Percentiles rank a stretch among this genome's conserved stretches.
These are phyloP conservation scores for Rhodosporidiobolus sp. DNA, from an alignment of 768 basidiomycete genomes.

Conservation along the genomic window DNA sequence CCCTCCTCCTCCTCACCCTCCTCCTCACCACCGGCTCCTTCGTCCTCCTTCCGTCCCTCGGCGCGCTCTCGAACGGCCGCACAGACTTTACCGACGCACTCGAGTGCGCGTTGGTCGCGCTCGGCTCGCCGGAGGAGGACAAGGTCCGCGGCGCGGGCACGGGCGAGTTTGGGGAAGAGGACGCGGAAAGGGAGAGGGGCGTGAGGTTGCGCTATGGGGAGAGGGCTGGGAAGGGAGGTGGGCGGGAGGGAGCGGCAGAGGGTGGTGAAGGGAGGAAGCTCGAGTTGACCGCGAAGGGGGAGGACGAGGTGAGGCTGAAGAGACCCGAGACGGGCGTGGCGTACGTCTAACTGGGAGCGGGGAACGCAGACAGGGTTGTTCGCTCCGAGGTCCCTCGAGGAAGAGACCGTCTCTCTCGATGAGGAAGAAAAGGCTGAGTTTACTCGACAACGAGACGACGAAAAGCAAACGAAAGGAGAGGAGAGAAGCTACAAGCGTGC, in stretches of 20 bases:
- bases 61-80: no score
- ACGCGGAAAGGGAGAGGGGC: neutral
- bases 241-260: neutral
- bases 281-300: neutral
- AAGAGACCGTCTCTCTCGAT: no score
- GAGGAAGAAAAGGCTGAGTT: no score
- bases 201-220: neutral
- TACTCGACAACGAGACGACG: no score
- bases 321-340: no score
- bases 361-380: no score
- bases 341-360: no score
- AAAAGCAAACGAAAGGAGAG: no score
- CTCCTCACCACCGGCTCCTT: neutral
- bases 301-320: neutral
- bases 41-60: neutral
- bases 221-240: neutral
- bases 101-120: neutral
- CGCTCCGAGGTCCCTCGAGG: no score
- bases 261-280: no score
- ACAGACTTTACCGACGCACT: neutral
- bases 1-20: neutral
- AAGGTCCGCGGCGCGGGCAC: neutral
- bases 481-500: no score
- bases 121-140: neutral
- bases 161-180: neutral